These are phyloP conservation scores for Stipa capillata DNA, from an alignment of 176 grass and related monocot species.

Conservation along the genomic window DNA sequence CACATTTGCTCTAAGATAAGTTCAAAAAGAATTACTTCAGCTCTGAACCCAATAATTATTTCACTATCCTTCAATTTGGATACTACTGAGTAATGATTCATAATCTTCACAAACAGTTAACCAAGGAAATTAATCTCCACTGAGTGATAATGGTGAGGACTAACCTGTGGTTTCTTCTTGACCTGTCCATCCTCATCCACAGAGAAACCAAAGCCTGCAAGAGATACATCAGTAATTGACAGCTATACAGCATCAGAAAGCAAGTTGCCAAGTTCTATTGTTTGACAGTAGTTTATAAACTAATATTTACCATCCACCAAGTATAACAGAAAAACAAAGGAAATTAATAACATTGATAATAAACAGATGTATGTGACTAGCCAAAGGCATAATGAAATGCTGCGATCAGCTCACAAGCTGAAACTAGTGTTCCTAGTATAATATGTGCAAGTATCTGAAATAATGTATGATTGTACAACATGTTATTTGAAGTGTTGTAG, in stretches of 20 bases:
- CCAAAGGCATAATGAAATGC: background rate
- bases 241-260: background rate
- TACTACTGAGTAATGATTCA: background rate
- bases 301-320: background rate
- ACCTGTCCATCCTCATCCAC: conserved; percentile 57
- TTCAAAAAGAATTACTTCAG: background rate
- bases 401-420: background rate
- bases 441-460: background rate
- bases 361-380: background rate
- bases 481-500: background rate
- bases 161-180: conserved; percentile 81
- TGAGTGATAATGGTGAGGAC: background rate
- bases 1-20: background rate
- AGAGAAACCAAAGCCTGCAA: conserved; percentile 84
- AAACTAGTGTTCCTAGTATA: background rate
- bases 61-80: background rate
- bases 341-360: background rate
- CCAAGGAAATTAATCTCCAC: background rate
- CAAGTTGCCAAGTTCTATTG: background rate
- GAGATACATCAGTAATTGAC: background rate
- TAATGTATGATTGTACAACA: background rate
- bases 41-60: background rate
- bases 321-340: background rate
- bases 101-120: background rate
- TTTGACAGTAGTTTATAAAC: background rate